Base-by-base conservation (phyloP, 1,284 basidiomycete genomes). In the Sporisorium exsertum region DNA sequence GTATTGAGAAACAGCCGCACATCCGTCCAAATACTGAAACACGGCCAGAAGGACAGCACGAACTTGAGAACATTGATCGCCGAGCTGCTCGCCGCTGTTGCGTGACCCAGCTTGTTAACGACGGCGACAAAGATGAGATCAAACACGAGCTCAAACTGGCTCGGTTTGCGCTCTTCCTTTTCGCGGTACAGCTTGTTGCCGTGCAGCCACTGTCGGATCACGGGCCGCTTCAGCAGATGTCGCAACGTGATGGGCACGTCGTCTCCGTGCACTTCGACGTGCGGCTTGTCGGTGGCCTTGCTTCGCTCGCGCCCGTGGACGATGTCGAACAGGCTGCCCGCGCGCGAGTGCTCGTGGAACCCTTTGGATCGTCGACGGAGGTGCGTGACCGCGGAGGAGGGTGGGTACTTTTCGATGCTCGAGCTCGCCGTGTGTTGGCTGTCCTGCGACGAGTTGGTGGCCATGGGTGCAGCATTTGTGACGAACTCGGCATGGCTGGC, bases 101-200 rank as follows among this genome's bases (percentile, higher is more conserved):
- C 52, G 40, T 83, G 81, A 12, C 79, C 77, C n/a, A 83, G 66
- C 16, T 80, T 81, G 37, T 75, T 75, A 29, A 75, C 72, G 2
- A 75, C 72, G 15, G 72, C 72, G 51, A 82, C 81, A 47, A 84
- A 79, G 67, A 81, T 78, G 22, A 84, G 71, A 58, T 86, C 85
- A 33, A 84, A 86, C 40, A 86, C 84, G 18, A 86, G 80, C 58
- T 86, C 85, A 54, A 84, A 83, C 27, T 83, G 80, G 12, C 72
- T 74, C 1, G 84, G 77, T 27, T 80, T 71, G 13, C 85, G 73
- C 47, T 83, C 81, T 63, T 77, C 77, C 22, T 66, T 71, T 50
- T 86, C 85, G 32, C 81, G 70, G 55, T 80, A 86, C 49, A 85
- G 61, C 53, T 81, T 70, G 42, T 79, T 81, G 33, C 80, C 70